Conservation (phyloP, 1,284 basidiomycete genomes). For the Ustilago xerochloae region DNA sequence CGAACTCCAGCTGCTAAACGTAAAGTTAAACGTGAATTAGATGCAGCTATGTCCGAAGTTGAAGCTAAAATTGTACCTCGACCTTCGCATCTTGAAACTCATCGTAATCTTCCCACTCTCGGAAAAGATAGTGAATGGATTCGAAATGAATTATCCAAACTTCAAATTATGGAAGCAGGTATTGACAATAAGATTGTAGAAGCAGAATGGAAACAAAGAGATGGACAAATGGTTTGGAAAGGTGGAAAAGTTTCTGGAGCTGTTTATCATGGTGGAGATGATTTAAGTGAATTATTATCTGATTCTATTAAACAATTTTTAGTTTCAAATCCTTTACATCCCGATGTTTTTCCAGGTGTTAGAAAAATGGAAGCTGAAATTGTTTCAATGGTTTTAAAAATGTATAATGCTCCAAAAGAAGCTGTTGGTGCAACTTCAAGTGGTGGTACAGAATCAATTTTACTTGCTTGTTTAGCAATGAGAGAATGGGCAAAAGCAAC, state of each 20-base stretch:
- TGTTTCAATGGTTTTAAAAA: constrained; percentile 86
- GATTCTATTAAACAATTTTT: constrained; percentile 59
- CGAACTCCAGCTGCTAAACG: constrained; percentile 60
- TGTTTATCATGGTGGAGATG: constrained; percentile 68
- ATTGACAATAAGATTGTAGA: constrained; percentile 35
- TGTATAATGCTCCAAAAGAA: constrained; percentile 81
- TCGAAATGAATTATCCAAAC: constrained; percentile 47
- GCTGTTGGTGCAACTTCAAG: constrained; percentile 88
- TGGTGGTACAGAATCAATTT: constrained; percentile 94
- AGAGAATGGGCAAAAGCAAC: constrained; percentile 88
- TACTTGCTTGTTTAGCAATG: constrained; percentile 93
- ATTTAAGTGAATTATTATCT: constrained; percentile 58
- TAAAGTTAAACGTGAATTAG: constrained; percentile 59
- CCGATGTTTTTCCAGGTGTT: constrained; percentile 92
- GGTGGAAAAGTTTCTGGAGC: constrained; percentile 66
- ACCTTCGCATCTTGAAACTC: constrained; percentile 38
- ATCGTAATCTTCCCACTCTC: constrained; percentile 52
- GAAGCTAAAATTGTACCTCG: constrained; percentile 62
- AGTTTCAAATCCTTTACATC: constrained; percentile 88
- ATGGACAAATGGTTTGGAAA: constrained; percentile 62
- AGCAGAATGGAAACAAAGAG: constrained; percentile 33
- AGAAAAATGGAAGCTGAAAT: constrained; percentile 98
- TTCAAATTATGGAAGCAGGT: constrained; percentile 58
- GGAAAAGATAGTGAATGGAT: constrained; percentile 62
- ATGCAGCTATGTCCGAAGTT: constrained; percentile 56